Evolutionary conservation across 2,329 filamentous ascomycete species (phyloP).

Genomic region (Penicillium sp.): DNA sequence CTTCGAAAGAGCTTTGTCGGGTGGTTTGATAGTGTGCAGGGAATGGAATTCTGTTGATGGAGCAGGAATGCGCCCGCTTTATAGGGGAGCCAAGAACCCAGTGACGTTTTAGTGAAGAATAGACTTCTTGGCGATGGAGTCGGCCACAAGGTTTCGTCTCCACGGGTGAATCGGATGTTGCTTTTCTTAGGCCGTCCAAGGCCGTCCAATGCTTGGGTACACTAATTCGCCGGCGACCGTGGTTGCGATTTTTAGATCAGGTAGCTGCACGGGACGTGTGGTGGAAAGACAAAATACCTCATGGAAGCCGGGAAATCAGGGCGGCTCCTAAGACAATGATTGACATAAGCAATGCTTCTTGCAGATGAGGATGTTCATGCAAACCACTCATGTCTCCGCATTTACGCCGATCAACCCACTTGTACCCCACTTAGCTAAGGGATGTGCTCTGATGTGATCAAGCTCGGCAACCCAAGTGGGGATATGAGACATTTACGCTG

Average conservation of each 20-base stretch:
- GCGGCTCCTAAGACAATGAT: background rate
- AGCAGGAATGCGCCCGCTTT: background rate
- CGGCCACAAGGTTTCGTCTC: background rate
- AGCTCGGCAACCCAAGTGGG: background rate
- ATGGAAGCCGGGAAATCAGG: background rate
- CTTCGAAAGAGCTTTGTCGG: background rate
- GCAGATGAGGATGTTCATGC: background rate
- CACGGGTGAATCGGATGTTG: background rate
- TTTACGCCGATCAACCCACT: background rate
- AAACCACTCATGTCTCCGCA: background rate
- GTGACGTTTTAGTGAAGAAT: background rate
- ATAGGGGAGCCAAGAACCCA: background rate
- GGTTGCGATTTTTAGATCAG: background rate
- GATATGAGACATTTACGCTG: background rate
- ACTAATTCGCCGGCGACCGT: background rate
- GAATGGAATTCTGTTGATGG: background rate
- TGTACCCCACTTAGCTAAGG: background rate
- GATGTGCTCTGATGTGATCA: background rate
- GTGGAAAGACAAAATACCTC: background rate
- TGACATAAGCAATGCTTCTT: background rate
- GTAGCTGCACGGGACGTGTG: background rate
- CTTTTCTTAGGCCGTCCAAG: background rate
- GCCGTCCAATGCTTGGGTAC: background rate
- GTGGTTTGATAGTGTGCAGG: too few species aligned
- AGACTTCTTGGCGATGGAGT: slow-evolving; percentile 1